These are phyloP conservation scores for Cercospora canescens DNA, from an alignment of 2,329 filamentous ascomycete genomes.

Conservation along the genomic window DNA sequence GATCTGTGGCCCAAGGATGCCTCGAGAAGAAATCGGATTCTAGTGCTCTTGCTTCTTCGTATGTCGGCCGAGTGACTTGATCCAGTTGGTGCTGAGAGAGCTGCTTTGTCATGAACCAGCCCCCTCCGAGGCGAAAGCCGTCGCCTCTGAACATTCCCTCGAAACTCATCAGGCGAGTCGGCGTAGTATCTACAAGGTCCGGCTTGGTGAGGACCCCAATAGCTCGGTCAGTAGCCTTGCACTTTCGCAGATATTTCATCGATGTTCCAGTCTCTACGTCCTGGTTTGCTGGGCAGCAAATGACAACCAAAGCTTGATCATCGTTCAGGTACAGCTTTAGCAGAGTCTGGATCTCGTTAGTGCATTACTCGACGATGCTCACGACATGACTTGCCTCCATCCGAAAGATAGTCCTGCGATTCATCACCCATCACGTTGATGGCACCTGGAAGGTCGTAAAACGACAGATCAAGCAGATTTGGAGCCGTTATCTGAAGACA, in stretches of 20 bases:
- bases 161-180: constrained; percentile 33
- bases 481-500: constrained; percentile 73
- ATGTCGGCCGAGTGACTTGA: constrained; percentile 37
- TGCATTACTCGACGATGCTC: neutral
- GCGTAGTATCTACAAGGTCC: constrained; percentile 60
- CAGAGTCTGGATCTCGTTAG: neutral
- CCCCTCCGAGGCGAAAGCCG: constrained; percentile 66
- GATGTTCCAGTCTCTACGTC: constrained; percentile 77
- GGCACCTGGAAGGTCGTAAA: constrained; percentile 83
- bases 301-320: constrained; percentile 71
- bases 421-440: constrained; percentile 66
- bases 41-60: constrained; percentile 48
- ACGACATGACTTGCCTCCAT: constrained; percentile 47
- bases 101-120: constrained; percentile 76
- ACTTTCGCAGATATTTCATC: constrained; percentile 57
- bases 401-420: constrained; percentile 67
- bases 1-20: constrained; percentile 47
- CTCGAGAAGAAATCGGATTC: constrained; percentile 54
- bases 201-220: constrained; percentile 76
- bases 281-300: constrained; percentile 74
- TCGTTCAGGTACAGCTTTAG: constrained; percentile 70
- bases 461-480: constrained; percentile 70
- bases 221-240: constrained; percentile 44
- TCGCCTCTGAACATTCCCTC: constrained; percentile 52
- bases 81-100: constrained; percentile 55